Percentiles rank a stretch among this genome's conserved stretches.
Evolutionary conservation across 2,329 filamentous ascomycete species (phyloP).

Genomic region (Penicillium sp.): DNA sequence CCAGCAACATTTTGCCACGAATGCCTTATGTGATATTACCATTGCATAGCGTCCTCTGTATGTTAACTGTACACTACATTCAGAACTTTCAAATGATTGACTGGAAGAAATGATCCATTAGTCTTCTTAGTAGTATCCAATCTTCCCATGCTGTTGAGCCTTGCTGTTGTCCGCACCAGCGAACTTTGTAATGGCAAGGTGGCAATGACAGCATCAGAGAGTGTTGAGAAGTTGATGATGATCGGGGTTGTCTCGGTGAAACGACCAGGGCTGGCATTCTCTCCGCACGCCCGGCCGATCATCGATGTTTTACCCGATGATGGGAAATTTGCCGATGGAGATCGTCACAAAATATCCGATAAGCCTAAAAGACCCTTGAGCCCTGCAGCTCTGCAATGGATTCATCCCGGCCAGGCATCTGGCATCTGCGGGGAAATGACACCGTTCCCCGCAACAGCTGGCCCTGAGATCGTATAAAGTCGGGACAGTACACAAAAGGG

Average conservation of each 20-base stretch:
- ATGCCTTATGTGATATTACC: background rate
- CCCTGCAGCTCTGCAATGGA: background rate
- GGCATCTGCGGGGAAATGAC: slow-evolving; percentile 14
- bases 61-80: slow-evolving; percentile 9
- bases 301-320: slow-evolving; percentile 9
- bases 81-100: background rate
- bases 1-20: background rate
- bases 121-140: background rate
- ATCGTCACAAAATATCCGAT: slow-evolving; percentile 7
- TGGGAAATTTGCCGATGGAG: background rate
- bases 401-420: background rate
- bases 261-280: background rate
- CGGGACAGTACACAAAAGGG: background rate
- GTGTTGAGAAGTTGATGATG: background rate
- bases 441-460: slow-evolving; percentile 1
- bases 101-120: background rate
- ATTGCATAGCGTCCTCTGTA: slow-evolving; percentile 15
- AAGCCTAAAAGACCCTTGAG: background rate
- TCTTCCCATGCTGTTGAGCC: background rate
- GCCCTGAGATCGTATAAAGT: background rate
- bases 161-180: background rate
- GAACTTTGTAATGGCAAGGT: too few species aligned
- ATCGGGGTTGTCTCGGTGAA: slow-evolving; percentile 8
- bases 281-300: slow-evolving; percentile 18
- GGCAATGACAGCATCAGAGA: background rate